Percentiles rank a stretch among this genome's conserved stretches.
These are phyloP conservation scores for Solanum sejunctum DNA, from an alignment of 257 asterid species.

Conservation along the genomic window DNA sequence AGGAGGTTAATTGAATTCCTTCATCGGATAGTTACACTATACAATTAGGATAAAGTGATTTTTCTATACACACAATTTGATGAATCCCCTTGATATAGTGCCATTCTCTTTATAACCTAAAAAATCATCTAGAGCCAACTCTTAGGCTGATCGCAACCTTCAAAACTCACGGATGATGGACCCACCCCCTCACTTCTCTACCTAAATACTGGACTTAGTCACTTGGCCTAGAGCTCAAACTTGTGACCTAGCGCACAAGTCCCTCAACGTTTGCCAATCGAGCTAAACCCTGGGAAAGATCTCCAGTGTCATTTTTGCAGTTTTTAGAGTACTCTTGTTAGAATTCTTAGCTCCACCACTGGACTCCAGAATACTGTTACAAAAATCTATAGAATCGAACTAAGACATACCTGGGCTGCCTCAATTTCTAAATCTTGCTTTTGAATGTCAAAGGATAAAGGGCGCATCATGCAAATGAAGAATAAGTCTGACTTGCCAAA, in stretches of 20 bases:
- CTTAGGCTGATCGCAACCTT: background rate
- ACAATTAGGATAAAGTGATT: background rate
- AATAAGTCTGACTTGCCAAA: conserved; percentile 10
- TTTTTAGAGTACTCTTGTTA: background rate
- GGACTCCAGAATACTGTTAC: background rate
- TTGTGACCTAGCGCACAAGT: background rate
- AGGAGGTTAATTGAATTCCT: background rate
- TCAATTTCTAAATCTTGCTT: conserved; percentile 70
- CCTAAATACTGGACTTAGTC: background rate
- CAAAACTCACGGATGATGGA: background rate
- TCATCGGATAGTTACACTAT: background rate
- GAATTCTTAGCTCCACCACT: background rate
- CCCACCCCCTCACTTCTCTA: background rate
- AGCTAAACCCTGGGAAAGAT: background rate
- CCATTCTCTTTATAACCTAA: background rate
- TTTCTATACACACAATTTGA: background rate
- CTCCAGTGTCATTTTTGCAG: background rate
- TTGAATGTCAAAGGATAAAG: conserved; percentile 44
- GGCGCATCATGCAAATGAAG: conserved; percentile 52
- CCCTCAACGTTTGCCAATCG: background rate
- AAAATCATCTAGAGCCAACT: background rate
- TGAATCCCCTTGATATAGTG: background rate
- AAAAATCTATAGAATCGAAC: background rate
- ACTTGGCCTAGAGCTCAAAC: background rate
- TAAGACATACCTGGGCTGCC: conserved; percentile 46